These are phyloP conservation scores for Acacia melanoxylon DNA, from an alignment of 306 rosid species.

Conservation along the genomic window DNA sequence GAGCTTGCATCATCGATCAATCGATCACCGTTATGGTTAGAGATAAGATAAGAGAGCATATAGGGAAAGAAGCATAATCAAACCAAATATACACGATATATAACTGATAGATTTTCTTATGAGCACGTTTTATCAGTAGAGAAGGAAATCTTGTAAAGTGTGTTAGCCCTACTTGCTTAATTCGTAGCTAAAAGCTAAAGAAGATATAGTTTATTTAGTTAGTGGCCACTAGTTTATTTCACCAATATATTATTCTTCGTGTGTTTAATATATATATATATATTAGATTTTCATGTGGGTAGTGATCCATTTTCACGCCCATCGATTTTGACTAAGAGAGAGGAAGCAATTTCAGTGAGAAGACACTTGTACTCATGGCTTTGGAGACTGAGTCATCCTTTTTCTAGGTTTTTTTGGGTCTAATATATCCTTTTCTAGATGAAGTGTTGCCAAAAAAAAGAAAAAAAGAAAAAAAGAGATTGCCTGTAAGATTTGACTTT, in stretches of 20 bases:
- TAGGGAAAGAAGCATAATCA: slow-evolving; percentile 6
- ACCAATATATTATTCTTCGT: slow-evolving; percentile 33
- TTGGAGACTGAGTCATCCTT: slow-evolving; percentile 61
- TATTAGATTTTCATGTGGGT: slow-evolving; percentile 48
- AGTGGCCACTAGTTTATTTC: slow-evolving; percentile 69
- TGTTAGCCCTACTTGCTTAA: slow-evolving; percentile 12
- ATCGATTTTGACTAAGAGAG: slow-evolving; percentile 57
- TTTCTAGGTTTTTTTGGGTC: slow-evolving; percentile 40
- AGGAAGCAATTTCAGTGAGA: slow-evolving; percentile 35
- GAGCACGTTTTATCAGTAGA: no score
- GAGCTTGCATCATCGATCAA: slow-evolving; percentile 13
- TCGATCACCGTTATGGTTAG: slow-evolving; percentile 25
- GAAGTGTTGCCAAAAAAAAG: slow-evolving; percentile 26
- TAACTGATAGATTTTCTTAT: slow-evolving; percentile 10
- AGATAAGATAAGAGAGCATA: slow-evolving; percentile 15
- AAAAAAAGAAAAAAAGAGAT: slow-evolving; percentile 52
- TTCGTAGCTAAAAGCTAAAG: slow-evolving; percentile 3
- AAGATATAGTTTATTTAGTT: slow-evolving; percentile 33
- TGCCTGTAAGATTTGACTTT: slow-evolving; percentile 54
- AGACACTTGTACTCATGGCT: slow-evolving; percentile 60
- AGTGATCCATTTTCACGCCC: slow-evolving; percentile 53
- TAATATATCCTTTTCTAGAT: neutral
- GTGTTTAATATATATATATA: slow-evolving; percentile 16
- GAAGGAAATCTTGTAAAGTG: neutral
- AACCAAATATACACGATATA: neutral